A percentile compares a stretch with the other conserved stretches of the same genome.
These are phyloP conservation scores for Lecanicillium sp. DNA, from an alignment of 2,329 filamentous ascomycete species.

Conservation along the genomic window DNA sequence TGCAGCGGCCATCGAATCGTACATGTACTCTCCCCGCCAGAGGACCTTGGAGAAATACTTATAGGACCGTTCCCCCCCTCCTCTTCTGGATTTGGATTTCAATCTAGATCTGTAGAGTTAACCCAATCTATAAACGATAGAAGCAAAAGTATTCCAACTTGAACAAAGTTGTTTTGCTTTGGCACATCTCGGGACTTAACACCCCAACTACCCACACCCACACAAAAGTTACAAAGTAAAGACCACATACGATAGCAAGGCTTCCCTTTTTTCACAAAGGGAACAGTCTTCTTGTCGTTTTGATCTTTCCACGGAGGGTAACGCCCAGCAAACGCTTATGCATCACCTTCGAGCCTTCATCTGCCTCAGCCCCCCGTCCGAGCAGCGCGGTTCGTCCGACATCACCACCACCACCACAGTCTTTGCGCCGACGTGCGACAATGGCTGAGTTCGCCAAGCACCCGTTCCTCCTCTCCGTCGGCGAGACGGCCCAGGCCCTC, in stretches of 20 bases:
- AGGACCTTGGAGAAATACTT: constrained; percentile 10
- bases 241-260: no score
- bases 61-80: neutral
- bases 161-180: neutral
- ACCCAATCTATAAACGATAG: neutral
- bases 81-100: neutral
- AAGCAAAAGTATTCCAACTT: neutral
- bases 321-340: constrained; percentile 17
- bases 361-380: constrained; percentile 14
- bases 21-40: no score
- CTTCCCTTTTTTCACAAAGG: no score
- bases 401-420: constrained; percentile 1
- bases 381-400: constrained; percentile 15
- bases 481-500: constrained; percentile 57
- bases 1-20: neutral
- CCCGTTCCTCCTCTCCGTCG: constrained; percentile 54
- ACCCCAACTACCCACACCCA: no score
- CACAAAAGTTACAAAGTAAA: no score
- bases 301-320: neutral
- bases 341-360: constrained; percentile 15
- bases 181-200: no score
- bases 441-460: constrained; percentile 45
- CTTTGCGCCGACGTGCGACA: constrained; percentile 17
- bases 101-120: constrained; percentile 2
- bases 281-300: no score